Conservation (phyloP, 2,329 filamentous ascomycete species). For the Nemania diffusa region DNA sequence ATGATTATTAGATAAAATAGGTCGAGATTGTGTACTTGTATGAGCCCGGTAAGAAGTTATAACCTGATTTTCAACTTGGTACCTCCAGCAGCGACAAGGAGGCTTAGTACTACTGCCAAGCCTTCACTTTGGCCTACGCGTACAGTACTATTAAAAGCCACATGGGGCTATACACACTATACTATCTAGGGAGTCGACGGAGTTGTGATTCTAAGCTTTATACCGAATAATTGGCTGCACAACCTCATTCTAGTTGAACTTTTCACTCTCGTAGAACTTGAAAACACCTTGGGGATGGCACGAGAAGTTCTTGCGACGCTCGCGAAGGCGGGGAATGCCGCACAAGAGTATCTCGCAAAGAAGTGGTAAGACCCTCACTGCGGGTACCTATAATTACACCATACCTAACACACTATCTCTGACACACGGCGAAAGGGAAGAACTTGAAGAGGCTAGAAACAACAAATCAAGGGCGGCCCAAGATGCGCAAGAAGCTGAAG, state of each 20-base stretch:
- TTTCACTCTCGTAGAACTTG: not conserved
- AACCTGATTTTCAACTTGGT: too few species aligned
- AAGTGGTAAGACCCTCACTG: slow-evolving; percentile 5
- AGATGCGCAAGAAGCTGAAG: not conserved
- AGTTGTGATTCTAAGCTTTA: not conserved
- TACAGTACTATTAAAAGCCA: not conserved
- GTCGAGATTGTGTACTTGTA: too few species aligned
- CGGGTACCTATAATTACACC: not conserved
- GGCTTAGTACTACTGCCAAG: not conserved
- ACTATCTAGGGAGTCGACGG: not conserved
- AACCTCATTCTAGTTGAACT: not conserved
- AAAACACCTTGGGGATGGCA: not conserved
- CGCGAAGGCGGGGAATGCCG: slow-evolving; percentile 4
- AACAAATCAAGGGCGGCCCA: not conserved
- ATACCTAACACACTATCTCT: not conserved
- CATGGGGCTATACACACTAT: not conserved
- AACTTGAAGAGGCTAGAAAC: not conserved
- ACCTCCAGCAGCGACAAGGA: not conserved
- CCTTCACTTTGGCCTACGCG: not conserved
- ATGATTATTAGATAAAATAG: too few species aligned
- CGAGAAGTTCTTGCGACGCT: slow-evolving; percentile 7
- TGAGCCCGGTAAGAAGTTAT: too few species aligned
- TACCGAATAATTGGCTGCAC: not conserved
- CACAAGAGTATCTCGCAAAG: slow-evolving; percentile 13
- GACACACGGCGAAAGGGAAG: slow-evolving; percentile 3